Conservation (phyloP, 768 basidiomycete genomes). For the Mycena leptocephala region DNA sequence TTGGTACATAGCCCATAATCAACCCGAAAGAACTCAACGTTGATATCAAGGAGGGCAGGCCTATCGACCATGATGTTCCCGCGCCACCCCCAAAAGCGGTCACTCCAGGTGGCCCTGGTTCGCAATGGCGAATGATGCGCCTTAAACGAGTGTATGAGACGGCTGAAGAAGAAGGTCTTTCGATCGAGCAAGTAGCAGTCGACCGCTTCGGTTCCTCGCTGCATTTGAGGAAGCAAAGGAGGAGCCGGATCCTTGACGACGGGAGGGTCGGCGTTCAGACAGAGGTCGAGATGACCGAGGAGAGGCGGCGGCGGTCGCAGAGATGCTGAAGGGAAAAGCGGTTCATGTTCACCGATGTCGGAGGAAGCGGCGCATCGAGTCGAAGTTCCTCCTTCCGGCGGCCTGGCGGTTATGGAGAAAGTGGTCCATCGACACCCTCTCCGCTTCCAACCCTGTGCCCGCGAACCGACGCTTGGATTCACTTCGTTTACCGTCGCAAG, state of each 20-base stretch:
- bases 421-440: conserved; percentile 73
- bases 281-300: conserved; percentile 46
- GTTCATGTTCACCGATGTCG: conserved; percentile 80
- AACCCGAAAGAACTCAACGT: conserved; percentile 77
- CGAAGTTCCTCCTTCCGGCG: conserved; percentile 92
- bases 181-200: conserved; percentile 85
- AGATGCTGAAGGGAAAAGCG: conserved; percentile 67
- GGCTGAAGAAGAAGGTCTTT: conserved; percentile 85
- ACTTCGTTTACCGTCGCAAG: conserved; percentile 73
- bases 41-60: conserved; percentile 64
- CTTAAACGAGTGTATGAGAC: conserved; percentile 91
- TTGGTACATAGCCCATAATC: conserved; percentile 67
- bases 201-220: conserved; percentile 92
- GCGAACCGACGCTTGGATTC: conserved; percentile 73
- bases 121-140: conserved; percentile 99
- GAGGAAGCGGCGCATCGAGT: conserved; percentile 76
- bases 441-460: conserved; percentile 35
- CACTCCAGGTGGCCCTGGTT: conserved; percentile 92
- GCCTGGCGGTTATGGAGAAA: conserved; percentile 76
- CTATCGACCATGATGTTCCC: conserved; percentile 59
- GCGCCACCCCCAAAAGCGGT: conserved; percentile 62
- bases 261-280: conserved; percentile 67
- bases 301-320: conserved; percentile 49
- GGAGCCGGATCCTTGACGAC: conserved; percentile 92
- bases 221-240: conserved; percentile 93